Base-by-base conservation (phyloP, 768 basidiomycete genomes). In the Megacollybia marginata region DNA sequence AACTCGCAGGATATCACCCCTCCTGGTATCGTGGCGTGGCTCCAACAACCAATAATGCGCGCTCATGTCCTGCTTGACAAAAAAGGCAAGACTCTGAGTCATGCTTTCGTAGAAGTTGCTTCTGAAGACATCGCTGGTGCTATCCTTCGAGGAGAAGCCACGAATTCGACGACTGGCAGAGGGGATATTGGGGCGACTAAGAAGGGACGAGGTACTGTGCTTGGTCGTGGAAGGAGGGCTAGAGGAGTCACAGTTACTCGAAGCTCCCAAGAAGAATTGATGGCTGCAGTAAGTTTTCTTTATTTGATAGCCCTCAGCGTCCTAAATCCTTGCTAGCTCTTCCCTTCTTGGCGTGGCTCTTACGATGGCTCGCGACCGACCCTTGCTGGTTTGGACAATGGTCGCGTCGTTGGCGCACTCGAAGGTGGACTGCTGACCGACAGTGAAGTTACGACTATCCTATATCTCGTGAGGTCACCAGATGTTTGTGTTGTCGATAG, bases 191-290 rank as follows among this genome's bases (percentile, higher is more conserved):
- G 23, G 23, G 69, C 68, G 6, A 68, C 70, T 42, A 78, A 75
- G 57, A 80, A 82, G 55, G 65, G 68, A 53, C 60, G 75, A 44
- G 72, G 76, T 9, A 75, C 75, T 48, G 86, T 92, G 13, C 75
- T 92, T 11, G 90, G 90, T 33, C 76, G 73, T 52, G 90, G 90
- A 35, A 80, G 79, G 54, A 73, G 90, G 42, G 88, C 89, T 7
- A 76, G 90, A 9, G 88, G 88, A 20, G 90, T 92, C 33, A 92
- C 89, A 10, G 75, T 92, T 42, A 92, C 90, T 3, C 72, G 85
- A 50, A 87, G 85, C 54, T 78, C 78, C 15, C 87, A 91, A 61
- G 83, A 82, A 55, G 89, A 91, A 57, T 71, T 92, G 23, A 90
- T 91, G 90, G 69, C 74, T 49, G 83, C 88, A 55, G 87, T 89